These are phyloP conservation scores for Metarhizium humberi DNA, from an alignment of 2,329 filamentous ascomycete genomes.

Conservation along the genomic window DNA sequence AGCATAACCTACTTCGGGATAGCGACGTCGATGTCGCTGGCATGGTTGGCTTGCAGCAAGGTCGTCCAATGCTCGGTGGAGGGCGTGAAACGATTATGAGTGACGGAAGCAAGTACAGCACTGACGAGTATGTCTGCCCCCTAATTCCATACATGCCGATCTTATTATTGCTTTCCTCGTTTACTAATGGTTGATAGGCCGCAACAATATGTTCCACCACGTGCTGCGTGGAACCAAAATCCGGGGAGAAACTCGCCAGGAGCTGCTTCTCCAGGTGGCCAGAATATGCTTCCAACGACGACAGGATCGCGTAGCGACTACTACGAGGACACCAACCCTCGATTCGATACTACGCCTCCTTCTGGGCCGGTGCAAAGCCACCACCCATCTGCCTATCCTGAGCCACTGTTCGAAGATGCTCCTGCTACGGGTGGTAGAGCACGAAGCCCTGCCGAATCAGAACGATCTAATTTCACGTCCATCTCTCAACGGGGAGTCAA, in stretches of 20 bases:
- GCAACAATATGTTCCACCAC: constrained; percentile 43
- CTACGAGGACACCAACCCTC: constrained; percentile 89
- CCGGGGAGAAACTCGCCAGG: constrained; percentile 34
- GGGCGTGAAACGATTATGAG: constrained; percentile 46
- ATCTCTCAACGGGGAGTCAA: constrained; percentile 84
- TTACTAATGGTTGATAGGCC: constrained; percentile 13
- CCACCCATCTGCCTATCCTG: constrained; percentile 12
- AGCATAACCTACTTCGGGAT: constrained; percentile 43
- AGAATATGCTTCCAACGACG: constrained; percentile 24
- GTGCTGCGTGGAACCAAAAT: constrained; percentile 45
- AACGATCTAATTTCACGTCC: constrained; percentile 80
- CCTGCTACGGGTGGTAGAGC: constrained; percentile 39
- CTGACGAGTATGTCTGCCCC: constrained; percentile 49
- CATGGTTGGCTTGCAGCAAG: constrained; percentile 63
- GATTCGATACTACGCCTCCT: constrained; percentile 39
- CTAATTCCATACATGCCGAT: background rate
- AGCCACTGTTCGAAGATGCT: constrained; percentile 52
- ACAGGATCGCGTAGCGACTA: constrained; percentile 43
- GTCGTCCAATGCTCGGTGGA: constrained; percentile 16
- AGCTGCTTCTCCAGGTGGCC: constrained; percentile 33
- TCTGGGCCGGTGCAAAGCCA: constrained; percentile 33
- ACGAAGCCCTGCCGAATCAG: constrained; percentile 67
- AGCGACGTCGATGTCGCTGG: constrained; percentile 65
- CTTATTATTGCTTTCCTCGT: background rate
- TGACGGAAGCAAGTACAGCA: constrained; percentile 64